Evolutionary conservation across 2,329 filamentous ascomycete species (phyloP).

Genomic region (Zymoseptoria pseudotritici): DNA sequence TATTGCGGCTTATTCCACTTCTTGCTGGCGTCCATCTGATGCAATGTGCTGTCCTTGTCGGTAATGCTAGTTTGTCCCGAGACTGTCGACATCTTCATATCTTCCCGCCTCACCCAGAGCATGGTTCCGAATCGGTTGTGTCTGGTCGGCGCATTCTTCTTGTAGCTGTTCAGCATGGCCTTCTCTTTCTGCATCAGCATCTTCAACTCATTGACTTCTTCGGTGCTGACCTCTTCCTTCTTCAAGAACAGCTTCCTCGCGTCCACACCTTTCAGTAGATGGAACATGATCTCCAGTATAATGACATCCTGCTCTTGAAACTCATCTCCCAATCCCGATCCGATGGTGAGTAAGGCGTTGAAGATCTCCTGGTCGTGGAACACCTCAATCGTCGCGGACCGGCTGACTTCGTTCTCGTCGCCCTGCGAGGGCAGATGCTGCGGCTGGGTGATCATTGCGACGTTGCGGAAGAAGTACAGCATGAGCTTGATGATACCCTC

Average conservation of each 20-base stretch:
- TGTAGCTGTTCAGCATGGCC: slow-evolving; percentile 70
- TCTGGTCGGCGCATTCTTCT: slow-evolving; percentile 70
- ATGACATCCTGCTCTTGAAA: slow-evolving; percentile 83
- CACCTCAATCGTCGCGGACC: slow-evolving; percentile 78
- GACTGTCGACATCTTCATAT: slow-evolving; percentile 75
- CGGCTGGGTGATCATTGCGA: slow-evolving; percentile 74
- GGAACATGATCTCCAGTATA: slow-evolving; percentile 87
- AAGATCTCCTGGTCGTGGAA: slow-evolving; percentile 90
- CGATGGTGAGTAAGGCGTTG: slow-evolving; percentile 72
- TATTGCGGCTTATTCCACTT: slow-evolving; percentile 75
- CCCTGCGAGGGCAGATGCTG: slow-evolving; percentile 67
- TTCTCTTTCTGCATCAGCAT: slow-evolving; percentile 73
- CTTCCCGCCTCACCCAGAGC: slow-evolving; percentile 88
- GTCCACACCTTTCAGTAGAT: slow-evolving; percentile 84
- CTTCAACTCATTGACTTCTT: slow-evolving; percentile 65
- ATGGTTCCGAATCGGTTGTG: slow-evolving; percentile 96
- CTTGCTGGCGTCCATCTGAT: slow-evolving; percentile 87
- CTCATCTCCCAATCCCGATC: slow-evolving; percentile 89
- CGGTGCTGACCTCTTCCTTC: slow-evolving; percentile 60
- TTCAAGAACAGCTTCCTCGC: slow-evolving; percentile 78
- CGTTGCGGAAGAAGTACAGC: slow-evolving; percentile 81
- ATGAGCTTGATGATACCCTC: slow-evolving; percentile 88
- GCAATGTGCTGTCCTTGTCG: slow-evolving; percentile 62
- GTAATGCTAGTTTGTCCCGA: slow-evolving; percentile 81
- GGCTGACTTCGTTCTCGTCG: slow-evolving; percentile 83